Conservation (phyloP, 225 moss, liverwort and hornwort genomes). For the Polytrichum formosum region DNA sequence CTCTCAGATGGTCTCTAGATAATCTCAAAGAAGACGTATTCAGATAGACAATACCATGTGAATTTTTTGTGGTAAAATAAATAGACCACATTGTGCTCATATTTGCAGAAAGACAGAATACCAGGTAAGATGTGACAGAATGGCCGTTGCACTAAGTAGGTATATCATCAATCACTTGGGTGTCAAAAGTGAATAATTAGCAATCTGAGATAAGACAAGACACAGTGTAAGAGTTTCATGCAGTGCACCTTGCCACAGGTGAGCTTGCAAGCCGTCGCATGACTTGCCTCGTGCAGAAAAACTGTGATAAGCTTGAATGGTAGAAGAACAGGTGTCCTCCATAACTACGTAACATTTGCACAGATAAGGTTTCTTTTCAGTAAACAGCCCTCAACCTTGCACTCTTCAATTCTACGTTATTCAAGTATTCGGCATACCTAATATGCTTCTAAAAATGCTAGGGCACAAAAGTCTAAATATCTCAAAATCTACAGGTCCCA, state of each 20-base stretch:
- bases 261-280: constrained; percentile 90
- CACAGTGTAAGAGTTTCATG: neutral
- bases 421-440: too few species aligned
- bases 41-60: too few species aligned
- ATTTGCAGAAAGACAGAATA: neutral
- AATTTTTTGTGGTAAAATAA: neutral
- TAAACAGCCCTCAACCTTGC: too few species aligned
- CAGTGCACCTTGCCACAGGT: constrained; percentile 83
- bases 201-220: too few species aligned
- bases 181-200: neutral
- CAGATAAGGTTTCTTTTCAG: too few species aligned
- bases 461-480: too few species aligned
- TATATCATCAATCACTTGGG: neutral
- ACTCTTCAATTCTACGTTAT: too few species aligned
- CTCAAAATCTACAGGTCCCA: too few species aligned
- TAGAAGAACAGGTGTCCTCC: constrained; percentile 83
- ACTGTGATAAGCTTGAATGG: constrained; percentile 98
- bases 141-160: neutral
- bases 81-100: neutral
- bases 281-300: constrained; percentile 96
- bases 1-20: too few species aligned
- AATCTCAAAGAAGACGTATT: too few species aligned
- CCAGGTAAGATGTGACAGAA: neutral
- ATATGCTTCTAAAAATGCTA: too few species aligned
- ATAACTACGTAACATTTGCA: constrained; percentile 47